Percentiles rank a stretch among this genome's conserved stretches.
These are phyloP conservation scores for Globisporangium spiculum DNA, from an alignment of 352 stramenopile genomes.

Conservation along the genomic window DNA sequence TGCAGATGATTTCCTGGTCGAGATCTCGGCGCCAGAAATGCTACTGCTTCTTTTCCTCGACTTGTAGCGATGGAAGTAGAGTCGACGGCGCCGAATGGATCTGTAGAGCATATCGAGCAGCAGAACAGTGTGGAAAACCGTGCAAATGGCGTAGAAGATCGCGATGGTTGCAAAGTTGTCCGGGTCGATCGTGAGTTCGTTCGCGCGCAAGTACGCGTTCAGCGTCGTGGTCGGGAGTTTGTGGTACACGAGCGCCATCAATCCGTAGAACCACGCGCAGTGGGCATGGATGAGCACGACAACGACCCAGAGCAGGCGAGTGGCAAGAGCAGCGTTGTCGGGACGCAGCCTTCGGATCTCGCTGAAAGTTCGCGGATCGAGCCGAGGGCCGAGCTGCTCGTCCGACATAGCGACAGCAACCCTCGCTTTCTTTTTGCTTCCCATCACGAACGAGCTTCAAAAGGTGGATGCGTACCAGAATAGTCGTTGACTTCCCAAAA, in stretches of 20 bases:
- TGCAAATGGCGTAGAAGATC: slow-evolving; percentile 15
- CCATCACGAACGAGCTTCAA: too few species aligned
- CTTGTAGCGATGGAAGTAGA: slow-evolving; percentile 16
- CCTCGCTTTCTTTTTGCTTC: too few species aligned
- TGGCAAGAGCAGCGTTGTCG: too few species aligned
- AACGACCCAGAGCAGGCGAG: too few species aligned
- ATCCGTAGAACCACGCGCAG: too few species aligned
- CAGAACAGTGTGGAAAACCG: slow-evolving; percentile 9
- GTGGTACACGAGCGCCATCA: slow-evolving; percentile 2
- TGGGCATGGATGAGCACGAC: too few species aligned
- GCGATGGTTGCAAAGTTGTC: slow-evolving; percentile 20
- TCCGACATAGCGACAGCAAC: too few species aligned
- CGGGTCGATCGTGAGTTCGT: slow-evolving; percentile 19
- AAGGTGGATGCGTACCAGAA: too few species aligned
- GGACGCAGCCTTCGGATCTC: too few species aligned
- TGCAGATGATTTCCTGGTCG: not conserved
- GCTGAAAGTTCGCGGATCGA: too few species aligned
- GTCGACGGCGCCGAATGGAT: slow-evolving; percentile 10
- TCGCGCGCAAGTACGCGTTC: not conserved
- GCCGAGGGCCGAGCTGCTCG: too few species aligned
- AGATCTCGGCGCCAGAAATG: not conserved
- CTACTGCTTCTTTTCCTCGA: not conserved
- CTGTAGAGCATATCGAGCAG: slow-evolving; percentile 13
- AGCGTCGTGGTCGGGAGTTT: not conserved
- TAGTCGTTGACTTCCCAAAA: too few species aligned